Conservation (phyloP, 768 basidiomycete genomes). For the Mycena sanguinolenta region DNA sequence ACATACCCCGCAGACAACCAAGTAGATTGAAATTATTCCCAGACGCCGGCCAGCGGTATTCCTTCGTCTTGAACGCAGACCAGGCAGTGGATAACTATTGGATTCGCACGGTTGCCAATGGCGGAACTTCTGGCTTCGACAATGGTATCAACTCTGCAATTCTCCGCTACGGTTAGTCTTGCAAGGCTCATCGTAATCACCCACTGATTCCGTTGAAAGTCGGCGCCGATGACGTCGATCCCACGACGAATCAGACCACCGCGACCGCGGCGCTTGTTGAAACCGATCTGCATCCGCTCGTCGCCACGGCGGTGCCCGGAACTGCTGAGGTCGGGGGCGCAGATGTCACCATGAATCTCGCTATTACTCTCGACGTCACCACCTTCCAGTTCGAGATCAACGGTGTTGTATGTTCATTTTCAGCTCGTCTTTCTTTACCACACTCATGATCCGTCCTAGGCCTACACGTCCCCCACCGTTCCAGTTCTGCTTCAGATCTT, state of each 20-base stretch:
- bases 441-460: not conserved
- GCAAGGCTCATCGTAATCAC: no score
- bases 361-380: conserved; percentile 22
- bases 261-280: conserved; percentile 51
- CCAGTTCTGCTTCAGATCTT: conserved; percentile 32
- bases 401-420: conserved; percentile 9
- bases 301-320: conserved; percentile 48
- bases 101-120: conserved; percentile 52
- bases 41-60: conserved; percentile 55
- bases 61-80: conserved; percentile 60
- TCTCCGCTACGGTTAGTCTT: conserved; percentile 67
- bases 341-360: conserved; percentile 25
- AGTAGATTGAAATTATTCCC: not conserved
- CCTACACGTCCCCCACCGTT: conserved; percentile 37
- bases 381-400: conserved; percentile 24
- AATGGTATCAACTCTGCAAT: conserved; percentile 65
- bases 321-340: conserved; percentile 36
- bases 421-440: not conserved
- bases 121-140: conserved; percentile 45
- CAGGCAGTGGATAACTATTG: conserved; percentile 67
- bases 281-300: conserved; percentile 49
- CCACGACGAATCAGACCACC: conserved; percentile 41
- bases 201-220: no score
- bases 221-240: conserved; percentile 50
- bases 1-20: not conserved